Evolutionary conservation across 768 basidiomycete genomes (phyloP), one percentile per base, ranked within the genome.

Genomic region (Boletus rubescentipes): DNA sequence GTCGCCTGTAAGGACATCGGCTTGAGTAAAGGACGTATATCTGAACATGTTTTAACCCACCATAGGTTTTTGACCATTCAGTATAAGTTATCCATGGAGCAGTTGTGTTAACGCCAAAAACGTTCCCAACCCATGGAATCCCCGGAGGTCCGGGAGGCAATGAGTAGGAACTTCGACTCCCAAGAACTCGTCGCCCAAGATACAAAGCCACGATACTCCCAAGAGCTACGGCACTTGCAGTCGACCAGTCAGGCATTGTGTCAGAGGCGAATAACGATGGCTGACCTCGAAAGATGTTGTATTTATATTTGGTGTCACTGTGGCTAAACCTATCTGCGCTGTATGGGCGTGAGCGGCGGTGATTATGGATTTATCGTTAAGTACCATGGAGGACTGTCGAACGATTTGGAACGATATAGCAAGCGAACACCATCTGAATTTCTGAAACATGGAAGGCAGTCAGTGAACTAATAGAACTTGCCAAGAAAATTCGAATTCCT

Each of bases 111-210:
- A 59, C 5, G 16, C 47, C 58, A 15, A 49, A 15, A 5, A 49
- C 34, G 14, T 49, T 57, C 20, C 56, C 56, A 9, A 55, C 18
- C 42, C 42, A 57, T 0, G 57, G 49, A 8, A 58, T 8, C 5
- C 57, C 53, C 1, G 48, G 45, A 15, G 59, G 59, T 9, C 59
- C 59, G 1, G 59, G 59, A 2, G 59, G 58, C 1, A 60, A 29
- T 3, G 48, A 42, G 23, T 18, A 12, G 11, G 41, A 4, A 10
- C 21, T 30, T 39, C 18, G 29, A 9, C 14, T 30, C 5, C 16
- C 10, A 14, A 59, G 5, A 8, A 31, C 39, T 34, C 31, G 47
- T 31, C 48, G 37, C 34, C 16, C 51, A 6, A 43, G 11, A n/a
- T 47, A 37, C 0, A 59, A 9, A 5, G 44, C 14, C 0, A 36